phyloP scores from a whole-genome alignment of 2,329 filamentous ascomycete genomes.

The Ceratocystis cacaofunesta region DNA sequence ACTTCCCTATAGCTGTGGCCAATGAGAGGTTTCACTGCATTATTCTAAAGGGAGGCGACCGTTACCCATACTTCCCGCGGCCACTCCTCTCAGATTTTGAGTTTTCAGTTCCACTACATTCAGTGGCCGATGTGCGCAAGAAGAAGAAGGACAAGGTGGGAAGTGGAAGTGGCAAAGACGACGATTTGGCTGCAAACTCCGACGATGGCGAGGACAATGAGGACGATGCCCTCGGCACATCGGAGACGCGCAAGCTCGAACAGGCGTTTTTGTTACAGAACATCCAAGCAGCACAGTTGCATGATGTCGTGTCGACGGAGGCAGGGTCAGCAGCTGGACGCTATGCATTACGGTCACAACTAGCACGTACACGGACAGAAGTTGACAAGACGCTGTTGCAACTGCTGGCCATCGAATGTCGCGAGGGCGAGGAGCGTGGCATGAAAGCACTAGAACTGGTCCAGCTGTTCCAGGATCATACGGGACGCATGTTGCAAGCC shows the following conservation, averaged over 20 bases:
- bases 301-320: slow-evolving; percentile 56
- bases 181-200: slow-evolving; percentile 21
- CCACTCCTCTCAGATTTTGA: slow-evolving; percentile 87
- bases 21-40: slow-evolving; percentile 93
- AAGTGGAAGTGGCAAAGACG: slow-evolving; percentile 25
- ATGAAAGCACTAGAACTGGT: slow-evolving; percentile 94
- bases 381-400: slow-evolving; percentile 84
- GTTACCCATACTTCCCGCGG: slow-evolving; percentile 82
- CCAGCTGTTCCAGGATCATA: slow-evolving; percentile 65
- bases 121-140: slow-evolving; percentile 21
- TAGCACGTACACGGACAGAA: slow-evolving; percentile 62
- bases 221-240: slow-evolving; percentile 24
- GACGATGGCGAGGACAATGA: slow-evolving; percentile 24
- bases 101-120: slow-evolving; percentile 62
- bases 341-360: slow-evolving; percentile 47
- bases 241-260: slow-evolving; percentile 52
- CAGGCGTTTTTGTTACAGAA: slow-evolving; percentile 66
- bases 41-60: slow-evolving; percentile 89
- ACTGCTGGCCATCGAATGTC: slow-evolving; percentile 76
- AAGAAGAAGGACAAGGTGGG: slow-evolving; percentile 22
- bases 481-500: slow-evolving; percentile 80
- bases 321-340: slow-evolving; percentile 18
- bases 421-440: slow-evolving; percentile 79
- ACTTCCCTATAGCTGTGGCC: slow-evolving; percentile 91
- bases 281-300: slow-evolving; percentile 56